Evolutionary conservation across 2,329 filamentous ascomycete genomes (phyloP), one percentile per base, ranked within the genome.

Genomic region (Rhinocladiella similis): DNA sequence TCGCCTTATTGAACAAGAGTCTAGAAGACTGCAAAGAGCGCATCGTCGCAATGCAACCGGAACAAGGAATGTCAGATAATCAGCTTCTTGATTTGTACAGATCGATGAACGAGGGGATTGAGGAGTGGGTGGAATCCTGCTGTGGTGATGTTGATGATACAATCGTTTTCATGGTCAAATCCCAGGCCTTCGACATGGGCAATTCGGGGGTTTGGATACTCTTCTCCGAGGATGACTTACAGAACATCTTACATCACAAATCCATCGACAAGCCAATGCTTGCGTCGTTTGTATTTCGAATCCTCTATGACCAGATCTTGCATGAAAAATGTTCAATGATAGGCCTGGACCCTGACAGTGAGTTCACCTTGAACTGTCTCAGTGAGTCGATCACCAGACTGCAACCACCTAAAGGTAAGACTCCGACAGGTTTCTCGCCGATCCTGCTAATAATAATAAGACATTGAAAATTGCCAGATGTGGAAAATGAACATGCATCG

Each of bases 1-100:
- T 33, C 10, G 7, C n/a, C 19, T 47, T 47, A 6, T 36, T 38
- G 39, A 35, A 33, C 19, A 33, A 7, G 3, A 55, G 19, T 25
- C 54, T 62, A 7, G 51, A 57, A n/a, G 51, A 50, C 12, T 57
- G 57, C 45, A 57, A 56, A 54, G 42, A 50, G 18, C 57, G 52
- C 42, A 59, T 62, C 14, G 48, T 60, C 45, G 20, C 27, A 5
- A 46, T 57, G 36, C 48, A 57, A 36, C 57, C 60, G n/a, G 14
- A 46, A n/a, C 33, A 62, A 38, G 57, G 48, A 25, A n/a, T 29
- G 36, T 27, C 57, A 5, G 60, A 62, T 19, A 35, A 14, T 5
- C 20, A 54, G 5, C n/a, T 60, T 19, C 41, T 29, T 13, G 14
- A 27, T 18, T 19, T 38, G 35, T 60, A 57, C 45, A 35, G 27